phyloP scores from a whole-genome alignment of 768 basidiomycete species.

The Xerocomellus amylosporus region DNA sequence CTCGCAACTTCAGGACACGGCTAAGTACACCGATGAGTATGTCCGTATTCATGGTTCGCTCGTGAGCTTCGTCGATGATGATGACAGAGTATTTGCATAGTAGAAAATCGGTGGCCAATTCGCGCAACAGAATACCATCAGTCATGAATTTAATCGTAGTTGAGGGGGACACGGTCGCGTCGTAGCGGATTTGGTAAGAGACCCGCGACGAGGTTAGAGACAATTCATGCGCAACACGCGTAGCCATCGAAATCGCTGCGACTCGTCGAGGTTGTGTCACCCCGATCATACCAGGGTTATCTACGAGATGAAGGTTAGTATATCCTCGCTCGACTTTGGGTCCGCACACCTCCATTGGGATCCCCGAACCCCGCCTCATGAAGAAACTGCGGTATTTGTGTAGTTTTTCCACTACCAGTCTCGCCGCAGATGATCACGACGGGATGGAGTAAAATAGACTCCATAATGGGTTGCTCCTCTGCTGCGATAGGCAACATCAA shows the following conservation, averaged over 20 bases:
- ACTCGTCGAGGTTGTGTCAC: constrained; percentile 97
- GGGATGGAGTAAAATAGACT: constrained; percentile 80
- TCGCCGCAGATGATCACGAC: constrained; percentile 78
- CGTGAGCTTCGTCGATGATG: constrained; percentile 97
- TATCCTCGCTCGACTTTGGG: background rate
- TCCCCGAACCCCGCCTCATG: constrained; percentile 95
- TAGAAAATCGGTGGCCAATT: constrained; percentile 90
- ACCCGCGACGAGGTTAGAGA: constrained; percentile 77
- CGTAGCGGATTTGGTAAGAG: constrained; percentile 97
- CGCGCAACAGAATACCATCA: constrained; percentile 92
- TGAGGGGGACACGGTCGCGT: constrained; percentile 83
- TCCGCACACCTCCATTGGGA: constrained; percentile 65
- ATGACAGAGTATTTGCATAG: constrained; percentile 92
- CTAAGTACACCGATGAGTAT: constrained; percentile 96
- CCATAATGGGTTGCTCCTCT: constrained; percentile 94
- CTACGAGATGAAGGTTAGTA: constrained; percentile 39
- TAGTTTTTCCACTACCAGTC: constrained; percentile 98
- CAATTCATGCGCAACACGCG: constrained; percentile 91
- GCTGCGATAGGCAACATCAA: constrained; percentile 83
- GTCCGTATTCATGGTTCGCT: constrained; percentile 97
- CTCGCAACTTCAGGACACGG: constrained; percentile 84
- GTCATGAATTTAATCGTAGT: constrained; percentile 99
- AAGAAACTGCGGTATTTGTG: constrained; percentile 97
- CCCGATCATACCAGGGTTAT: constrained; percentile 97
- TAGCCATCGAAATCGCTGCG: constrained; percentile 94